Conservation (phyloP, 2,329 filamentous ascomycete species). For the Colletotrichum orchidophilum region DNA sequence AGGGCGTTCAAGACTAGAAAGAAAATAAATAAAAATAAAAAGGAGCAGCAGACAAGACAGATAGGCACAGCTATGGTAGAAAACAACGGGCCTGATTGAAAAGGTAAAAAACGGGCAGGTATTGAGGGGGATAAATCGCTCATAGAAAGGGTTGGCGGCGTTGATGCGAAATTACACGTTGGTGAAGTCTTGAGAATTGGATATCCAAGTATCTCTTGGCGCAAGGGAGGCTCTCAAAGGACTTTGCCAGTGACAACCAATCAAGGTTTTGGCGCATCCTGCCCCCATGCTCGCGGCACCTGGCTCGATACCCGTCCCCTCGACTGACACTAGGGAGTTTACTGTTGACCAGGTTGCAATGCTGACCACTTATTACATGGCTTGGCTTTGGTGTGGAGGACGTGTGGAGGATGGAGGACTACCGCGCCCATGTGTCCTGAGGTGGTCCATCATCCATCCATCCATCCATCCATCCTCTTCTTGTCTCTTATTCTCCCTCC, state of each 20-base stretch:
- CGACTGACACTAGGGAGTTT: not conserved
- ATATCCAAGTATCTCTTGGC: slow-evolving; percentile 35
- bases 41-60: not conserved
- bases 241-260: slow-evolving; percentile 34
- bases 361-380: slow-evolving; percentile 1
- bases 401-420: not conserved
- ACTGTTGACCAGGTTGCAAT: not conserved
- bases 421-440: not conserved
- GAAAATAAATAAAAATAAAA: not conserved
- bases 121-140: slow-evolving; percentile 30
- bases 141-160: slow-evolving; percentile 21
- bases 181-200: slow-evolving; percentile 31
- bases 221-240: slow-evolving; percentile 23
- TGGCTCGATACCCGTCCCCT: slow-evolving; percentile 6
- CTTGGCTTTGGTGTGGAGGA: not conserved
- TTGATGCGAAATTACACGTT: slow-evolving; percentile 26
- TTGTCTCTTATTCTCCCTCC: not conserved
- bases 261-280: slow-evolving; percentile 34
- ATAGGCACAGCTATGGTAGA: not conserved
- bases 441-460: not conserved
- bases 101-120: not conserved
- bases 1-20: not conserved
- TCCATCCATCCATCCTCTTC: not conserved
- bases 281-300: slow-evolving; percentile 14
- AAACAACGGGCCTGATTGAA: not conserved